Percentiles rank a stretch among this genome's conserved stretches.
Conservation (phyloP, 2,329 filamentous ascomycete genomes). For the Calonectria pauciramosa region DNA sequence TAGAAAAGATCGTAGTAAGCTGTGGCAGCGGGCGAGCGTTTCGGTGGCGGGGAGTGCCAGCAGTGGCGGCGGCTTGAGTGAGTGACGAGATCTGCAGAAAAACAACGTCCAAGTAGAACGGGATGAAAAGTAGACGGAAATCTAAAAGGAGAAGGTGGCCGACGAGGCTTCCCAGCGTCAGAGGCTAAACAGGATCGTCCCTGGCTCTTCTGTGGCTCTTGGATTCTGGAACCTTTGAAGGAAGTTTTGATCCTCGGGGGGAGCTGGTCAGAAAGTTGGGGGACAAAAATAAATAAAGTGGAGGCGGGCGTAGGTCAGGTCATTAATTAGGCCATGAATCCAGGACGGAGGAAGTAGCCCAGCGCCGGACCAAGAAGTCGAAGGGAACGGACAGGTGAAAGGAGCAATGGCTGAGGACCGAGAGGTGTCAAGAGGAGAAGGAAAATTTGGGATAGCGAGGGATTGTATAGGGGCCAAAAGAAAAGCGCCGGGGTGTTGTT, state of each 20-base stretch:
- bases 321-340: constrained; percentile 14
- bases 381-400: neutral
- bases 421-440: neutral
- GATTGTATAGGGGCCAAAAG: neutral
- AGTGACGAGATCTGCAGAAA: constrained; percentile 7
- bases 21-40: constrained; percentile 10
- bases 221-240: constrained; percentile 9
- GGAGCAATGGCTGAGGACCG: neutral
- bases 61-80: neutral
- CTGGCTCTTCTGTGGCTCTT: constrained; percentile 2
- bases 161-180: neutral
- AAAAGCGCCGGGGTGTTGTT: neutral
- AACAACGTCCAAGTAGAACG: neutral
- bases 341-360: neutral
- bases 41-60: neutral
- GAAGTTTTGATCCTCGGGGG: constrained; percentile 1
- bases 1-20: neutral
- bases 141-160: constrained; percentile 8
- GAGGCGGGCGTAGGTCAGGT: constrained; percentile 7
- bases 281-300: constrained; percentile 8
- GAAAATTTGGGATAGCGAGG: neutral
- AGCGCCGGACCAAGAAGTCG: neutral
- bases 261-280: neutral
- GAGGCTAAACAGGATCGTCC: constrained; percentile 12
- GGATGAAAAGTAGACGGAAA: neutral